A percentile compares a stretch with the other conserved stretches of the same genome.
Evolutionary conservation across 1,139 yeast genomes (phyloP).

Genomic region (Pichia sp.): DNA sequence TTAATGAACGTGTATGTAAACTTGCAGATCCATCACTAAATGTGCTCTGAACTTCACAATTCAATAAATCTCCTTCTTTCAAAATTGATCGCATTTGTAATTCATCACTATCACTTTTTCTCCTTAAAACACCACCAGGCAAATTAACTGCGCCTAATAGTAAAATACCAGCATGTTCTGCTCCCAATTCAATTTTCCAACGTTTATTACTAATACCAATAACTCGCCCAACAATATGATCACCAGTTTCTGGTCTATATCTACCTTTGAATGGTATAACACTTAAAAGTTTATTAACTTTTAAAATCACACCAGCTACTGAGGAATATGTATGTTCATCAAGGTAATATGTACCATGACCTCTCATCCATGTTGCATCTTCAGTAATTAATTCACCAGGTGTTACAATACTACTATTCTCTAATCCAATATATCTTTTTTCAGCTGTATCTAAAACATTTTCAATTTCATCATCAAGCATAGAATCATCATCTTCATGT

Average conservation of each 20-base stretch:
- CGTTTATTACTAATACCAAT: conserved; percentile 90
- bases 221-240: conserved; percentile 89
- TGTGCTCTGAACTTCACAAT: conserved; percentile 92
- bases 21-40: conserved; percentile 91
- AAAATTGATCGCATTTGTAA: conserved; percentile 90
- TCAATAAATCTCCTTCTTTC: conserved; percentile 94
- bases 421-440: conserved; percentile 7
- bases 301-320: conserved; percentile 83
- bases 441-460: conserved; percentile 13
- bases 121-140: conserved; percentile 93
- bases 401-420: conserved; percentile 47
- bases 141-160: conserved; percentile 93
- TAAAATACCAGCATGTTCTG: conserved; percentile 83
- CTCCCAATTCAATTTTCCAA: conserved; percentile 97
- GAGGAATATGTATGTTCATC: conserved; percentile 74
- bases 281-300: conserved; percentile 81
- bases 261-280: conserved; percentile 84
- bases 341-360: conserved; percentile 89
- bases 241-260: conserved; percentile 92
- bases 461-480: conserved; percentile 18
- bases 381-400: conserved; percentile 98
- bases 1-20: conserved; percentile 87
- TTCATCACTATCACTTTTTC: conserved; percentile 94
- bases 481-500: conserved; percentile 9
- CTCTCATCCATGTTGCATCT: conserved; percentile 98